Base-by-base conservation (phyloP, 2,329 filamentous ascomycete species). In the Diaporthe eres region DNA sequence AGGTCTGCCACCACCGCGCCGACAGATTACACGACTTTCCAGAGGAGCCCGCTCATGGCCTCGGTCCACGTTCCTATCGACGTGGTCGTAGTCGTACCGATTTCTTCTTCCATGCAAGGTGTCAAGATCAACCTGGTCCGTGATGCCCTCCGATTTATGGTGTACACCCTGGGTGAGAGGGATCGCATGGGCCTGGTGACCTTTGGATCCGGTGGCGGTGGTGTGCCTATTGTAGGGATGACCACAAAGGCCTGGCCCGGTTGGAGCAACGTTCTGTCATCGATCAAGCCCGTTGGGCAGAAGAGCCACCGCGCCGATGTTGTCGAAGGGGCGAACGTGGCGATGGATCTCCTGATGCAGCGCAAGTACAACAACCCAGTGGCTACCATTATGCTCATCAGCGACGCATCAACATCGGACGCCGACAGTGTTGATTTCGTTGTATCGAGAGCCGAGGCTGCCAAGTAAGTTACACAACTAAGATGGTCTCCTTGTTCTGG, bases 51-150 rank as follows among this genome's bases (percentile, higher is more conserved):
- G 71, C 80, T 81, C 74, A 85, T 85, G 77, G 85, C 86, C 28
- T 90, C 93, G 8, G 83, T 96, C 65, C 97, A 99, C 82, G 95
- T 98, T 22, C 96, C 97, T 2, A 91, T 98, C 72, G 97, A 99
- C 82, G 92, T 99, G 42, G 96, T 99, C 0, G 95, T 98, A 0
- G 97, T 99, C 31, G 96, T 99, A 47, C 97, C 97, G 0, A 95
- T 99, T 8, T 98, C 97, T 0, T 98, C 96, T 1, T 98, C 97
- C 0, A 99, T 98, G 96, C 97, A 98, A 84, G 97, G 97, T n/a
- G 91, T 99, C 77, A 99, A 99, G 86, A 98, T 98, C 82, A 98
- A 96, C 77, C 89, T 99, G 1, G 91, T 99, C 19, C 93, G 95
- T 57, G 97, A 99, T 84, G 94, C 96, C 0, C 89, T 99, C 49